Conservation (phyloP, 345 rosid species). For the Citrus trifoliata region DNA sequence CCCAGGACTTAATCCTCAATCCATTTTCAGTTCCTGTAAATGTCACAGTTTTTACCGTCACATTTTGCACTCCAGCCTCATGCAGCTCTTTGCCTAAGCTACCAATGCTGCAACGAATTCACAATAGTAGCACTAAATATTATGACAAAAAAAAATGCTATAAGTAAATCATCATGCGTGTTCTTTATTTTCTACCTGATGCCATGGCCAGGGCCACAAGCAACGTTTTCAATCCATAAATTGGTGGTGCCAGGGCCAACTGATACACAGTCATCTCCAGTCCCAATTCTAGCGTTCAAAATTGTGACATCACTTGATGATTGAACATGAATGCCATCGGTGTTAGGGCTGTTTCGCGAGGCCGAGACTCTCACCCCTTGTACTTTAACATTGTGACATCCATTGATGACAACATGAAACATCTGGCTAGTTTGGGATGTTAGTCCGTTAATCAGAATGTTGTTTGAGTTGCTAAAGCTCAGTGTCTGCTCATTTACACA, state of each 20-base stretch:
- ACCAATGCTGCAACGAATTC: too few relatives aligned
- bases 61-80: conserved; percentile 38
- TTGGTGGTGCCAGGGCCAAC: too few relatives aligned
- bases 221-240: too few relatives aligned
- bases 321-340: conserved; percentile 73
- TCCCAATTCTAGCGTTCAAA: too few relatives aligned
- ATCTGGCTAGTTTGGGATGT: conserved; percentile 58
- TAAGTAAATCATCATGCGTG: too few relatives aligned
- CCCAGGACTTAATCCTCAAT: conserved; percentile 34
- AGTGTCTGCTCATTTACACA: conserved; percentile 32
- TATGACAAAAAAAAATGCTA: too few relatives aligned
- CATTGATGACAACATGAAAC: conserved; percentile 56
- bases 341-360: conserved; percentile 63
- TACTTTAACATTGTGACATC: conserved; percentile 51
- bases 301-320: conserved; percentile 20
- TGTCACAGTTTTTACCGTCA: conserved; percentile 24
- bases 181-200: too few relatives aligned
- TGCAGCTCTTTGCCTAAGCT: neutral
- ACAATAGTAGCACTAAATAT: neutral
- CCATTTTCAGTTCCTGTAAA: conserved; percentile 36
- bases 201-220: too few relatives aligned
- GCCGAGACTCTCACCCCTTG: conserved; percentile 48
- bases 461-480: conserved; percentile 44
- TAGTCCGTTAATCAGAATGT: conserved; percentile 43
- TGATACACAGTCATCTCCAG: too few relatives aligned